phyloP scores from a whole-genome alignment of 2,329 filamentous ascomycete species.

The Paraconiothyrium brasiliense region DNA sequence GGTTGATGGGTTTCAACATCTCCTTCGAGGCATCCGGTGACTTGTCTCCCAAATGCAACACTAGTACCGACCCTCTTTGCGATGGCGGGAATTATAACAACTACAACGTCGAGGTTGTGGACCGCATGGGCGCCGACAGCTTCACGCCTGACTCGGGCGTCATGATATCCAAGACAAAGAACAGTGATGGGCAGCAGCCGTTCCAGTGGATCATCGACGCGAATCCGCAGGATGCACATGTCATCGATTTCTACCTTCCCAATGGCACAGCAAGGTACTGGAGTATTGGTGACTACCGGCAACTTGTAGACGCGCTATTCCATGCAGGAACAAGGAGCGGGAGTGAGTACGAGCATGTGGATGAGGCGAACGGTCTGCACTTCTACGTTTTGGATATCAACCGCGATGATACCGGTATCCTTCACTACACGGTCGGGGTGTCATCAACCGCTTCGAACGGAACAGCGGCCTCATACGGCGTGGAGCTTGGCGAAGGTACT shows the following conservation, averaged over 20 bases:
- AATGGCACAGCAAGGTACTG: constrained; percentile 59
- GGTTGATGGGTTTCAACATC: constrained; percentile 60
- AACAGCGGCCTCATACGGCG: constrained; percentile 45
- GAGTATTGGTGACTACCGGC: constrained; percentile 64
- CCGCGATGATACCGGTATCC: constrained; percentile 54
- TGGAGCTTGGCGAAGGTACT: constrained; percentile 51
- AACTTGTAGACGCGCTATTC: constrained; percentile 64
- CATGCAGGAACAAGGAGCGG: constrained; percentile 63
- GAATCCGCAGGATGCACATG: constrained; percentile 62
- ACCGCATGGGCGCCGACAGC: constrained; percentile 64
- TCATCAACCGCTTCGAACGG: constrained; percentile 52
- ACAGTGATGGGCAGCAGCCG: constrained; percentile 52
- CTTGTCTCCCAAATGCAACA: constrained; percentile 56
- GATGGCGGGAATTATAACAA: constrained; percentile 62
- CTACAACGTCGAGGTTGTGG: constrained; percentile 64
- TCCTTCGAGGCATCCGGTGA: constrained; percentile 54
- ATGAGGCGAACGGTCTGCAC: constrained; percentile 59
- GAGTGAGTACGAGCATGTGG: constrained; percentile 60
- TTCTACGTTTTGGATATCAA: constrained; percentile 60
- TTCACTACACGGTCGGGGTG: constrained; percentile 61
- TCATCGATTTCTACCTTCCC: constrained; percentile 61
- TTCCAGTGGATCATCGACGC: constrained; percentile 67
- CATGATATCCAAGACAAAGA: constrained; percentile 64
- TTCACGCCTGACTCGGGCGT: constrained; percentile 64
- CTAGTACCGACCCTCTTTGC: constrained; percentile 56